phyloP scores from a whole-genome alignment of 2,329 filamentous ascomycete species.

The Colletotrichum tropicicola region DNA sequence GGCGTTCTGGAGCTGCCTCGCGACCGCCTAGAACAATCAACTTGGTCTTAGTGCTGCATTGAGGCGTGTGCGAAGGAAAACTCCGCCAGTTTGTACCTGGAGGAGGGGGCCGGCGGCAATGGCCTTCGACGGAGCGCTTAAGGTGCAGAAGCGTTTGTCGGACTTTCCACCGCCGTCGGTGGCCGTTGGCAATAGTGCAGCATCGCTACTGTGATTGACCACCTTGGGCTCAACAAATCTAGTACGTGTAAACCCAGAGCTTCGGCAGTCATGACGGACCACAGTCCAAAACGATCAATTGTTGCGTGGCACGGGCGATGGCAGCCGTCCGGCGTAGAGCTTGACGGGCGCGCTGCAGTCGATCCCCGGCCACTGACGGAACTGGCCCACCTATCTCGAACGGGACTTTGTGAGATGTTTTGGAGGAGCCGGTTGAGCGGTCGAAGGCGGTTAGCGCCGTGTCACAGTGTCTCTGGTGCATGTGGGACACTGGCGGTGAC shows the following conservation, averaged over 20 bases:
- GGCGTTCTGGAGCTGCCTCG: background rate
- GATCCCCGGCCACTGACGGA: conserved; percentile 6
- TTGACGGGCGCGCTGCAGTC: background rate
- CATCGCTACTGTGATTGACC: too few relatives aligned
- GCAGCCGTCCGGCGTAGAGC: background rate
- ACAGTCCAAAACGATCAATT: too few relatives aligned
- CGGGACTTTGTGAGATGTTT: conserved; percentile 2
- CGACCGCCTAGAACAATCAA: background rate
- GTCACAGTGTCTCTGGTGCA: conserved; percentile 24
- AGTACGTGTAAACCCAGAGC: too few relatives aligned
- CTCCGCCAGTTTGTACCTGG: background rate
- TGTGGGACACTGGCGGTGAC: conserved; percentile 22
- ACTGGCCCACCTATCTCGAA: conserved; percentile 12
- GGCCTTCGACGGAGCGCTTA: background rate
- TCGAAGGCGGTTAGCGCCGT: conserved; percentile 21
- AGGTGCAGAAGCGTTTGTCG: background rate
- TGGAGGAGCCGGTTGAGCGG: conserved; percentile 11
- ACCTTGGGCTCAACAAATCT: too few relatives aligned
- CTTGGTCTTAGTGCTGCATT: background rate
- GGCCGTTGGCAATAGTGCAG: too few relatives aligned
- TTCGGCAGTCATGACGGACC: too few relatives aligned
- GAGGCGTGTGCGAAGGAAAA: conserved; percentile 7
- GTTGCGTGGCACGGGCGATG: background rate
- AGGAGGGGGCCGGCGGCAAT: conserved; percentile 8
- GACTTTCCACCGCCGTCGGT: too few relatives aligned